These are phyloP conservation scores for Arthrinium puccinioides DNA, from an alignment of 2,329 filamentous ascomycete genomes.

Conservation along the genomic window DNA sequence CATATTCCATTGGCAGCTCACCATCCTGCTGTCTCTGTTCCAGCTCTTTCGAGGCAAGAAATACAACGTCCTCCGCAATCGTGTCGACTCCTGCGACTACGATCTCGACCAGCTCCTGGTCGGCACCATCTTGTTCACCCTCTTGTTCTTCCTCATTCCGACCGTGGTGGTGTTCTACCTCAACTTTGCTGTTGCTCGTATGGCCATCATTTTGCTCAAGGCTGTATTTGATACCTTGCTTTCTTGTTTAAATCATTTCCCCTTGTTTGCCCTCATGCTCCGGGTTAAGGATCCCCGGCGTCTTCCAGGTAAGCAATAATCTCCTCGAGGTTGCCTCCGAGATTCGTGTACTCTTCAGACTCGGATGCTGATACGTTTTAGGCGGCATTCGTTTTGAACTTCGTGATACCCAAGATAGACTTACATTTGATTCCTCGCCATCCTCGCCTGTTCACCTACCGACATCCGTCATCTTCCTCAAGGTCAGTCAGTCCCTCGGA, in stretches of 20 bases:
- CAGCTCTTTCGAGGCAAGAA: conserved; percentile 98
- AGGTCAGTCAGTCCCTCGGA: conserved; percentile 50
- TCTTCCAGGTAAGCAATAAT: conserved; percentile 59
- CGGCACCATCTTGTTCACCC: conserved; percentile 91
- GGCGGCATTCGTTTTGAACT: conserved; percentile 88
- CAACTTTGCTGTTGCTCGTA: conserved; percentile 88
- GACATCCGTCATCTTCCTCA: conserved; percentile 79
- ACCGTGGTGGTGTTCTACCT: conserved; percentile 96
- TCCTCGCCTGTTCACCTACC: conserved; percentile 35
- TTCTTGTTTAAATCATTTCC: conserved; percentile 95
- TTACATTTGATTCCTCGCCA: conserved; percentile 24
- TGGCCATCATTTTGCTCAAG: conserved; percentile 91
- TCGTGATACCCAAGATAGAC: conserved; percentile 58
- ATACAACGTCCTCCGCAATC: conserved; percentile 90
- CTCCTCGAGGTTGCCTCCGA: background rate
- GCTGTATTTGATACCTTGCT: conserved; percentile 85
- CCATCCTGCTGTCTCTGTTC: conserved; percentile 94
- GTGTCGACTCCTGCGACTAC: conserved; percentile 98
- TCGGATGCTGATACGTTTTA: too few relatives aligned
- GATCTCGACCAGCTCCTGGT: conserved; percentile 94
- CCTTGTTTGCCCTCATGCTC: conserved; percentile 93
- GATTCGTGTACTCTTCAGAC: conserved; percentile 5
- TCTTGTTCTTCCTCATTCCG: conserved; percentile 89
- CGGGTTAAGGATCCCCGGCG: conserved; percentile 86
- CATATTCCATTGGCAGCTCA: conserved; percentile 98